These are phyloP conservation scores for Cyclotella sp. DNA, from an alignment of 108 stramenopile genomes.

Conservation along the genomic window DNA sequence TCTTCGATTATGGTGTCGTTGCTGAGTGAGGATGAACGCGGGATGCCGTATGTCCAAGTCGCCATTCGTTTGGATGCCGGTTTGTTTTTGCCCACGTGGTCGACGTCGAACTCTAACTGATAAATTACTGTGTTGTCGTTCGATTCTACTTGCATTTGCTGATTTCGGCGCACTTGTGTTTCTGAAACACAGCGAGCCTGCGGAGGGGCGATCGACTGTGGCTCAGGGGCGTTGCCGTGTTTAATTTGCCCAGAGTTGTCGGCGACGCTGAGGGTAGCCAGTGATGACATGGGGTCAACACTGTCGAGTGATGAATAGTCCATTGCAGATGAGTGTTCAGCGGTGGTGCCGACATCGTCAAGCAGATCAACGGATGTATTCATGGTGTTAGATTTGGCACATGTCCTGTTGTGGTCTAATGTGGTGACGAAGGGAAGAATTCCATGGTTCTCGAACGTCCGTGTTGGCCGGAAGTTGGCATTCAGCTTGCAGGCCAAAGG, in stretches of 20 bases:
- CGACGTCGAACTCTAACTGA: conserved; percentile 42
- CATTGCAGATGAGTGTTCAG: conserved; percentile 2
- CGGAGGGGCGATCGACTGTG: background rate
- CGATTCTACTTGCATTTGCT: background rate
- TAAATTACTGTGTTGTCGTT: conserved; percentile 5
- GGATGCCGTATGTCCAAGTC: conserved; percentile 36
- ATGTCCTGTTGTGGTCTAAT: too few relatives aligned
- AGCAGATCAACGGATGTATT: background rate
- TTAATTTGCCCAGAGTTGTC: background rate
- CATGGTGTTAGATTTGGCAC: background rate
- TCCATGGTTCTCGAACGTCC: too few relatives aligned
- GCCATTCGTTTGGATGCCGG: conserved; percentile 44
- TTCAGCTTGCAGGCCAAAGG: too few relatives aligned
- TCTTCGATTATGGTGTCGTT: conserved; percentile 1
- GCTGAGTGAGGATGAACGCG: conserved; percentile 1
- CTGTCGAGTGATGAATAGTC: background rate
- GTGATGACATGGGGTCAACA: background rate
- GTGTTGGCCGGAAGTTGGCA: too few relatives aligned
- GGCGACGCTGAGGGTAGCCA: background rate
- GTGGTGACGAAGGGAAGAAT: too few relatives aligned
- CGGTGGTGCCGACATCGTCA: background rate
- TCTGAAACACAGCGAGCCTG: background rate
- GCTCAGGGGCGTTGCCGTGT: background rate
- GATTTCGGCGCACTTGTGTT: background rate
- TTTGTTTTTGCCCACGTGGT: conserved; percentile 43